Conservation (phyloP, 768 basidiomycete genomes). For the Dacryopinax spathularia region DNA sequence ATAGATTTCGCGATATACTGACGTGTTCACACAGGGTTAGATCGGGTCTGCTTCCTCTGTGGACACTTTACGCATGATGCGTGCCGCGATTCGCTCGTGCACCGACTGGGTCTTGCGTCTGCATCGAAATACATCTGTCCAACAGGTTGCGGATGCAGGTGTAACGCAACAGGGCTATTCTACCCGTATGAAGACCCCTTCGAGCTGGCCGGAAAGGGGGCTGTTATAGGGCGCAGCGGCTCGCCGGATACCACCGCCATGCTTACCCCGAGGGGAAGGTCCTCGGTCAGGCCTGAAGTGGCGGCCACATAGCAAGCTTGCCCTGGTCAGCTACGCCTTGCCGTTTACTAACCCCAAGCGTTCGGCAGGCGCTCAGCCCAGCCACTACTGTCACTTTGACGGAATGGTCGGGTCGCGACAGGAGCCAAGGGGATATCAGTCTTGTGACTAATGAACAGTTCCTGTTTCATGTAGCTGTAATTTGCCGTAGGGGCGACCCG, state of each 20-base stretch:
- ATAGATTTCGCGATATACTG: not conserved
- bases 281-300: not conserved
- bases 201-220: not conserved
- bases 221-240: not conserved
- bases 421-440: not conserved
- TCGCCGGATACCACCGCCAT: not conserved
- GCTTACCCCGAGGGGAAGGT: not conserved
- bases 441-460: not conserved
- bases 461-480: not conserved
- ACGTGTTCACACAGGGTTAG: not conserved
- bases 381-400: no score
- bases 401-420: no score
- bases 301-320: not conserved
- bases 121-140: not conserved
- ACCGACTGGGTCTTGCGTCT: not conserved
- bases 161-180: not conserved
- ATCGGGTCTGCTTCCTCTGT: not conserved
- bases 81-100: not conserved
- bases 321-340: no score
- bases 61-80: not conserved
- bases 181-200: not conserved
- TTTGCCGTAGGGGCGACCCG: not conserved
- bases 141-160: not conserved
- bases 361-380: no score
- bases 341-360: no score